A percentile compares a stretch with the other conserved stretches of the same genome.
Conservation (phyloP, 2,329 filamentous ascomycete genomes). For the Neopestalotiopsis rosae region DNA sequence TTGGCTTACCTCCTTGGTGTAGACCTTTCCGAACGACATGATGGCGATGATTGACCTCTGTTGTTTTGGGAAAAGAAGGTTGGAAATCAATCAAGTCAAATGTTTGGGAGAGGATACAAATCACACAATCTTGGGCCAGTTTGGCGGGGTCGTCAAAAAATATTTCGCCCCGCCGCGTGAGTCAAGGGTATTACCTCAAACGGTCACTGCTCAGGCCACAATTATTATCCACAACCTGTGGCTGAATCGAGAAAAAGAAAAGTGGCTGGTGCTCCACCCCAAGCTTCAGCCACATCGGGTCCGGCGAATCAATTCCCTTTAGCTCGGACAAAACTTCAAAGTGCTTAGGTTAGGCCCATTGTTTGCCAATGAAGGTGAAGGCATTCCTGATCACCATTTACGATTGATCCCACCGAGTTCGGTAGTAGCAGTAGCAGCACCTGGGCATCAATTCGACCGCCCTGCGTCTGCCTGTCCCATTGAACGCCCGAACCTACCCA, state of each 20-base stretch:
- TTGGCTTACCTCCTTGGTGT: conserved; percentile 75
- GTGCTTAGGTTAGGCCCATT: not conserved
- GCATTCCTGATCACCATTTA: not conserved
- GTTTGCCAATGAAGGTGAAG: not conserved
- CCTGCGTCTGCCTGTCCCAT: not conserved
- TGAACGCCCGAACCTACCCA: not conserved
- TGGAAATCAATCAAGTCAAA: conserved; percentile 7
- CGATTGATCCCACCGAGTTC: not conserved
- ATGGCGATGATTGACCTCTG: conserved; percentile 50
- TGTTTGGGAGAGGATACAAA: conserved; percentile 10
- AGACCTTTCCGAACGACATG: conserved; percentile 98
- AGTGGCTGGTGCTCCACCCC: not conserved
- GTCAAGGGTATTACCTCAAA: not conserved
- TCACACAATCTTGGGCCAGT: conserved; percentile 1
- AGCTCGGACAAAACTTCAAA: conserved; percentile 9
- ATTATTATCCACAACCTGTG: no score
- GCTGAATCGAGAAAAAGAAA: not conserved
- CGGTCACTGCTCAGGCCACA: not conserved
- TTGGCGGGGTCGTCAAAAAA: conserved; percentile 10
- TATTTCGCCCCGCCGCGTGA: conserved; percentile 9
- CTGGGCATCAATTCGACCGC: not conserved
- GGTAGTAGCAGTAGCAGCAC: not conserved
- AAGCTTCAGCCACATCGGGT: conserved; percentile 11
- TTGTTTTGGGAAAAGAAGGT: conserved; percentile 25
- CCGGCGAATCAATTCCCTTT: conserved; percentile 10